These are phyloP conservation scores for Epichloe typhina DNA, from an alignment of 2,329 filamentous ascomycete species.

Conservation along the genomic window DNA sequence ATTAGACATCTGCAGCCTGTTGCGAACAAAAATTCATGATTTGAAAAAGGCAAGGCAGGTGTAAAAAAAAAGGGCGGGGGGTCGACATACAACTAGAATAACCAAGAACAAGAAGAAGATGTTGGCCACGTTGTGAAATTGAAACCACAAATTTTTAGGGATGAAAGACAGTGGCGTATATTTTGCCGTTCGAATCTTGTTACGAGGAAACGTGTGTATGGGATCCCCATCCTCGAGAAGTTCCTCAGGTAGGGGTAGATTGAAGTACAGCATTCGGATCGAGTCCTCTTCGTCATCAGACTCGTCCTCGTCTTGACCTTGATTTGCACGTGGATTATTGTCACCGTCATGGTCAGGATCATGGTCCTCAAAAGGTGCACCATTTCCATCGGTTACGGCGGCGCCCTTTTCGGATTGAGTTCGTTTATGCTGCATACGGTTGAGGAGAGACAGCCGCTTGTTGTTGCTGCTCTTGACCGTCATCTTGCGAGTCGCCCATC, in stretches of 20 bases:
- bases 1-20: not conserved
- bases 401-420: slow-evolving; percentile 57
- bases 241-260: slow-evolving; percentile 61
- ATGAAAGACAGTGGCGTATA: slow-evolving; percentile 93
- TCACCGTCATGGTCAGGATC: slow-evolving; percentile 15
- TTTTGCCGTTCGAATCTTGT: slow-evolving; percentile 96
- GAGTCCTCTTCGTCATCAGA: slow-evolving; percentile 26
- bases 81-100: slow-evolving; percentile 68
- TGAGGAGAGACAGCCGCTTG: slow-evolving; percentile 75
- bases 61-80: not conserved
- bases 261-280: slow-evolving; percentile 65
- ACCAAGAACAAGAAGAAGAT: slow-evolving; percentile 96
- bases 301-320: slow-evolving; percentile 24
- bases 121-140: slow-evolving; percentile 98
- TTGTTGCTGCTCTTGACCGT: slow-evolving; percentile 58
- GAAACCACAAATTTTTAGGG: slow-evolving; percentile 93
- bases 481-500: slow-evolving; percentile 93
- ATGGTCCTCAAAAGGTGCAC: slow-evolving; percentile 16
- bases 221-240: slow-evolving; percentile 69
- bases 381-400: slow-evolving; percentile 21
- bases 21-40: not conserved
- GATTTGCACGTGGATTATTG: slow-evolving; percentile 17
- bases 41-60: not conserved
- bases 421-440: slow-evolving; percentile 56
- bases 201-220: slow-evolving; percentile 58